phyloP scores from a whole-genome alignment of 2,329 filamentous ascomycete species.

The Fusarium fujikuroi region DNA sequence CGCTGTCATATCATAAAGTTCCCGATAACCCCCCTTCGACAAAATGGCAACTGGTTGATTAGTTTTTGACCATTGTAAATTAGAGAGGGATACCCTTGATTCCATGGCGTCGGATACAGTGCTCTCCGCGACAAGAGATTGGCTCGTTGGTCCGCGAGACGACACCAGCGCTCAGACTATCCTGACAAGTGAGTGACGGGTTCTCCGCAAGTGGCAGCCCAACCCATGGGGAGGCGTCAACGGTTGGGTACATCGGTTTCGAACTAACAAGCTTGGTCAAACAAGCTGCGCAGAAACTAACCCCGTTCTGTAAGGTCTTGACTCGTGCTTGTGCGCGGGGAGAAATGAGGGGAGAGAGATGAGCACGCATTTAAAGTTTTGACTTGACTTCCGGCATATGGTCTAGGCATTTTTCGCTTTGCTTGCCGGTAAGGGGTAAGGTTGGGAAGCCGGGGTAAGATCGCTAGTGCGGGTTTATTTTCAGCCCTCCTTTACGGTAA shows the following conservation, averaged over 20 bases:
- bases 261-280: slow-evolving; percentile 1
- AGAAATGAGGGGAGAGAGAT: neutral
- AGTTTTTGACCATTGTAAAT: neutral
- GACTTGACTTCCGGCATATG: neutral
- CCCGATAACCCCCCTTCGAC: neutral
- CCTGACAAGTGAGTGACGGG: neutral
- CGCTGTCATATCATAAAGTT: neutral
- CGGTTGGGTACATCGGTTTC: neutral
- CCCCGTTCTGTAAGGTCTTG: neutral
- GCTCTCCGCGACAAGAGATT: neutral
- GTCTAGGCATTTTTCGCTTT: neutral
- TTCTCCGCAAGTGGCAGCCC: neutral
- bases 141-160: neutral
- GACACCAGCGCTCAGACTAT: neutral
- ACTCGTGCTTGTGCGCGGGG: neutral
- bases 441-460: neutral
- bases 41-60: neutral
- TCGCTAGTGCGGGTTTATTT: neutral
- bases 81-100: neutral
- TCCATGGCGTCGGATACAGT: neutral
- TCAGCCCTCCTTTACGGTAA: neutral
- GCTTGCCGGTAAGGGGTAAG: neutral
- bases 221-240: neutral
- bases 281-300: neutral
- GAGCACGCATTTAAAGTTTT: neutral